Percentiles rank a stretch among this genome's conserved stretches.
Conservation (phyloP, 176 grass and related monocot genomes). For the Aechmea fasciata region DNA sequence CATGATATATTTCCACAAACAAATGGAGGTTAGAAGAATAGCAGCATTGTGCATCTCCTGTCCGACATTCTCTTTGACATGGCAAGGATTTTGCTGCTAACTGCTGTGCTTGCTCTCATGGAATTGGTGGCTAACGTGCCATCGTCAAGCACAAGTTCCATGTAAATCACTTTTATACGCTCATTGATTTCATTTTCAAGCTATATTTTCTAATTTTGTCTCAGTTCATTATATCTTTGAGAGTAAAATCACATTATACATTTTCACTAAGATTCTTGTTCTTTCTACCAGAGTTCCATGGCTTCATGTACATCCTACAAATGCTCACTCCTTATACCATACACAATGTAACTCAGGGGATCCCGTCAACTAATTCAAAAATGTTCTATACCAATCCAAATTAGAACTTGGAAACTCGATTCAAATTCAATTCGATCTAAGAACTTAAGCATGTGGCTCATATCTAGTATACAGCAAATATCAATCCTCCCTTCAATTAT, state of each 20-base stretch:
- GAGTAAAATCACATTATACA: neutral
- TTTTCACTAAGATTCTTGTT: neutral
- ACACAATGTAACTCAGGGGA: neutral
- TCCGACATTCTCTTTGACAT: slow-evolving; percentile 5
- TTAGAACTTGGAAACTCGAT: too few species aligned
- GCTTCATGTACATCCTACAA: too few species aligned
- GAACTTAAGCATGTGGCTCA: too few species aligned
- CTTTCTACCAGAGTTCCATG: neutral
- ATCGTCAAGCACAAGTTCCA: slow-evolving; percentile 53
- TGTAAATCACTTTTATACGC: slow-evolving; percentile 22
- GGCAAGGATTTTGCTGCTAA: slow-evolving; percentile 14
- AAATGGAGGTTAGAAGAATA: too few species aligned
- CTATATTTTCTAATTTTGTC: too few species aligned
- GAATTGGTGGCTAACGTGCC: slow-evolving; percentile 24
- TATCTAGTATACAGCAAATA: too few species aligned
- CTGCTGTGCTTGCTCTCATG: slow-evolving; percentile 14
- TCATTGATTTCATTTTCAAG: neutral
- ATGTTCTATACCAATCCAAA: slow-evolving; percentile 25
- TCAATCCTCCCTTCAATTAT: too few species aligned
- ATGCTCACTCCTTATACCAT: too few species aligned
- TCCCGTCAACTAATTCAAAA: neutral
- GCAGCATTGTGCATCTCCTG: too few species aligned
- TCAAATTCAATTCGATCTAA: too few species aligned
- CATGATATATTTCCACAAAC: too few species aligned
- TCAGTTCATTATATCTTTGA: neutral